A percentile compares a stretch with the other conserved stretches of the same genome.
Conservation (phyloP, 2,329 filamentous ascomycete species). For the Colletotrichum australisinense region DNA sequence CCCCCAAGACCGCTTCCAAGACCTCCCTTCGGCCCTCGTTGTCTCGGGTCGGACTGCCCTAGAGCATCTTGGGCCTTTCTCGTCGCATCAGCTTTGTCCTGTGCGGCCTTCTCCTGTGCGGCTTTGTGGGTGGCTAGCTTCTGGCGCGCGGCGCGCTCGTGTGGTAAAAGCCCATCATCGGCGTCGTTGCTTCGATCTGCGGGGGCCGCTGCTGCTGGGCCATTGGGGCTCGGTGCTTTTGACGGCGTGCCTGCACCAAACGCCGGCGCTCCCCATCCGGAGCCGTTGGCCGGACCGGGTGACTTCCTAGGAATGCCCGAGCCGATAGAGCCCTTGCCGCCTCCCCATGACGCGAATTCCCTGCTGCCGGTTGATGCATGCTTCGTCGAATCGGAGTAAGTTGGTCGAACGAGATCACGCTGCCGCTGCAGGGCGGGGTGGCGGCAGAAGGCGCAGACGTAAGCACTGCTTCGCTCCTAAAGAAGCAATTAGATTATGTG, state of each 20-base stretch:
- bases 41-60: not conserved
- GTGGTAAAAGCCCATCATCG: conserved; percentile 47
- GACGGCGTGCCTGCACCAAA: conserved; percentile 1
- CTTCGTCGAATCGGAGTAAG: conserved; percentile 29
- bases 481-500: conserved; percentile 23
- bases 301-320: not conserved
- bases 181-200: not conserved
- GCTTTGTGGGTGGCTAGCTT: conserved; percentile 30
- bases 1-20: too few species aligned
- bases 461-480: conserved; percentile 51
- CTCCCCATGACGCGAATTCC: not conserved
- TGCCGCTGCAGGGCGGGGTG: conserved; percentile 35
- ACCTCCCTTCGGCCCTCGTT: not conserved
- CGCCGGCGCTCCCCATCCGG: conserved; percentile 25
- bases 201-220: not conserved
- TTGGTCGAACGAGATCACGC: conserved; percentile 15
- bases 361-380: not conserved
- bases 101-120: not conserved
- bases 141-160: conserved; percentile 50
- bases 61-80: not conserved
- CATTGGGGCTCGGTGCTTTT: not conserved
- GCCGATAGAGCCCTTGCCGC: not conserved
- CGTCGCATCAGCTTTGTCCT: not conserved
- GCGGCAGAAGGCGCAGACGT: conserved; percentile 55
- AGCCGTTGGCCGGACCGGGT: conserved; percentile 2